Evolutionary conservation across 805 yeast species (phyloP), one percentile per base, ranked within the genome.

Genomic region (Yamadazyma sp.): DNA sequence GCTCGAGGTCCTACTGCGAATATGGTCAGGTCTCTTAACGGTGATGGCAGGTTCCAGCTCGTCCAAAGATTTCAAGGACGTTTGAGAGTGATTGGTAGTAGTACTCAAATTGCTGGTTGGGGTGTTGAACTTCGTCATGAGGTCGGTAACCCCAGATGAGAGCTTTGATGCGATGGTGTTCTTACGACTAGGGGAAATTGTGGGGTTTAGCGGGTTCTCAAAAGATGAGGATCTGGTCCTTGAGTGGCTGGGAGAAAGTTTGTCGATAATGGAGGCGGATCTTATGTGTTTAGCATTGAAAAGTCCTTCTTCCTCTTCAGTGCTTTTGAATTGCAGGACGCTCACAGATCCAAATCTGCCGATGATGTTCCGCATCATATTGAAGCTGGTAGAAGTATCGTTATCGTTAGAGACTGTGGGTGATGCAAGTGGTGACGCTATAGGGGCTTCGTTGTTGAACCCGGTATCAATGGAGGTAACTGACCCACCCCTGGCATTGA

Each of bases 71-170:
- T 57, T 64, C n/a, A 64, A 45, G 2, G 70, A 62, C n/a, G 56
- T 48, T 31, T 51, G 58, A 5, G 69, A 60, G 4, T 45, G 47
- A 17, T 51, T 48, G 10, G 31, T 34, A n/a, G 24, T 16, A 9
- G n/a, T 7, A 7, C 17, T n/a, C 19, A 12, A 6, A 22, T 22
- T 25, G 25, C 33, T 12, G 17, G 27, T 31, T 4, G 41, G 35
- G 17, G 29, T 7, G 30, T 64, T 66, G 16, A 67, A 52, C 41
- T 64, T 67, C 11, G 64, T 65, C 70, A 68, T 67, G 28, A 68
- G 60, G 39, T 68, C 73, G 11, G 62, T 44, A 6, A 68, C 64
- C 1, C 73, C 73, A n/a, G 45, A 53, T n/a, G 67, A 54, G 28
- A 67, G 50, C 46, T 66, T 68, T 15, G 64, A 53, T n/a, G 68